These are phyloP conservation scores for Otatea glauca DNA, from an alignment of 176 grass and related monocot genomes.

Conservation along the genomic window DNA sequence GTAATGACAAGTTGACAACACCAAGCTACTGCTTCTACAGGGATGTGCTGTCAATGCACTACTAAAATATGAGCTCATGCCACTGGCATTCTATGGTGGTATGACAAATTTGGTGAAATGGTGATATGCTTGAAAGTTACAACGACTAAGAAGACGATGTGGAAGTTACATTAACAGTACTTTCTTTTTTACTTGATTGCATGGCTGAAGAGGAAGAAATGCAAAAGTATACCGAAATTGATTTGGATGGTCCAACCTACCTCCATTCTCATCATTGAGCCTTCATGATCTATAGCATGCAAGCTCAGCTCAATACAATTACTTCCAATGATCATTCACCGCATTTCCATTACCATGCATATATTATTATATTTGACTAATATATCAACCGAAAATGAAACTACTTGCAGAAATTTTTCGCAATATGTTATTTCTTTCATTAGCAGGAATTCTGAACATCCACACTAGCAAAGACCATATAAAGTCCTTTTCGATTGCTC, in stretches of 20 bases:
- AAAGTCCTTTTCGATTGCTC: background rate
- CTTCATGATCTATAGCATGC: background rate
- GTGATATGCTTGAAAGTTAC: background rate
- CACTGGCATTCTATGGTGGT: background rate
- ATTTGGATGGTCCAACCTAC: background rate
- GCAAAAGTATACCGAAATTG: background rate
- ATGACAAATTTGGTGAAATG: background rate
- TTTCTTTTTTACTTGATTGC: background rate
- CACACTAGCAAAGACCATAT: conserved; percentile 2
- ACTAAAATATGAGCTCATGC: background rate
- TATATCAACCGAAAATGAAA: background rate
- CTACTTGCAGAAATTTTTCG: background rate
- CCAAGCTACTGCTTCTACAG: background rate
- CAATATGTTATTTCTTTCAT: background rate
- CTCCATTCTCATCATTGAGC: background rate
- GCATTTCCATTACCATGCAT: background rate
- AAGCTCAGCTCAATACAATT: background rate
- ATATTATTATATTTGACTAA: background rate
- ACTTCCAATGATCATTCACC: background rate
- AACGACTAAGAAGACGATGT: background rate
- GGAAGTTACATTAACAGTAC: background rate
- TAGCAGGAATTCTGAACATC: background rate
- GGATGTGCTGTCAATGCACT: background rate
- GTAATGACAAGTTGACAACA: background rate
- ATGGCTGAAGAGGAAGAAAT: background rate